These are phyloP conservation scores for Neurospora sp. DNA, from an alignment of 495 filamentous ascomycete genomes.

Conservation along the genomic window DNA sequence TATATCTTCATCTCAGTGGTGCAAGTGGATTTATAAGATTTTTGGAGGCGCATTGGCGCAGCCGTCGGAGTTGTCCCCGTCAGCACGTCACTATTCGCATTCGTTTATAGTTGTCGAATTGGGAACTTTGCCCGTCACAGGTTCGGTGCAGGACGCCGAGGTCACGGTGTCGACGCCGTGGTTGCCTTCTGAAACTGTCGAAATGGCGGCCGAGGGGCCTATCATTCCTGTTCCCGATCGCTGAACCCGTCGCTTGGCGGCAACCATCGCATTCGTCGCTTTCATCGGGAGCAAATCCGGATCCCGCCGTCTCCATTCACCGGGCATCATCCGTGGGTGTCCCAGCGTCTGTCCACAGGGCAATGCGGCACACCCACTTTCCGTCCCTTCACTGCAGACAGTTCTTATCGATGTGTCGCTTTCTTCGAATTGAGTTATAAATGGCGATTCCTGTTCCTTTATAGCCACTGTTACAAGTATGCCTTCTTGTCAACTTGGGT, in stretches of 20 bases:
- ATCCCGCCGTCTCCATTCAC: background rate
- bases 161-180: background rate
- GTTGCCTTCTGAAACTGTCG: background rate
- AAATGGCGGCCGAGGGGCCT: background rate
- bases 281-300: background rate
- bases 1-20: background rate
- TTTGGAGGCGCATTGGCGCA: background rate
- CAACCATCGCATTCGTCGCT: background rate
- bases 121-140: background rate
- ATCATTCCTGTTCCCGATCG: background rate
- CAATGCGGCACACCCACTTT: background rate
- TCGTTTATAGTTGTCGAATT: background rate
- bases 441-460: background rate
- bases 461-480: background rate
- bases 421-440: background rate
- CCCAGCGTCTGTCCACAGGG: background rate
- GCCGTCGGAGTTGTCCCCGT: background rate
- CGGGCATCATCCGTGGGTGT: background rate
- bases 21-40: background rate
- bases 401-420: background rate
- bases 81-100: background rate
- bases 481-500: background rate
- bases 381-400: background rate
- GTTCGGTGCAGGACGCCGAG: background rate
- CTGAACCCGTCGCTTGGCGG: background rate